These are phyloP conservation scores for Nicotiana sylvestris DNA, from an alignment of 257 asterid species.

Conservation along the genomic window DNA sequence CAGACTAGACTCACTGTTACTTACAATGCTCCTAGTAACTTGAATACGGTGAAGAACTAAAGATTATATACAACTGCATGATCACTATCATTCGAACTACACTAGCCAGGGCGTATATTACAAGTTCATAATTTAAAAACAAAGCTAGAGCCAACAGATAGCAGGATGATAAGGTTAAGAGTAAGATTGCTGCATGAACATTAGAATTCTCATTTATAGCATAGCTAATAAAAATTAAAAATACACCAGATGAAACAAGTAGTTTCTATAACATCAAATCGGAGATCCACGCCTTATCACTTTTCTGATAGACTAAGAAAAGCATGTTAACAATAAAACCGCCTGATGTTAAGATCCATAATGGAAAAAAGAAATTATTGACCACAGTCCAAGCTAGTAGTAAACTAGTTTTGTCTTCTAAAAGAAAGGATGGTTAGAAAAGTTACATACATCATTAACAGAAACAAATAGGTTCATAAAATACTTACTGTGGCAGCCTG, in stretches of 20 bases:
- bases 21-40: not conserved
- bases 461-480: not conserved
- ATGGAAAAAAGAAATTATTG: not conserved
- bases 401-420: not conserved
- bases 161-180: not conserved
- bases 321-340: not conserved
- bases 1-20: not conserved
- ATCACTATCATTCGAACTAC: not conserved
- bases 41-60: not conserved
- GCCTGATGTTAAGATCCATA: not conserved
- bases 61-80: not conserved
- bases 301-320: too few relatives aligned
- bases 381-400: not conserved
- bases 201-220: not conserved
- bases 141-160: not conserved
- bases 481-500: constrained; percentile 82
- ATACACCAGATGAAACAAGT: not conserved
- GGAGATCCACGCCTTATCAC: not conserved
- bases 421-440: not conserved
- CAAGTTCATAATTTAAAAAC: not conserved
- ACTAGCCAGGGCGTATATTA: not conserved
- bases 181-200: not conserved
- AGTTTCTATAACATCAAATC: not conserved
- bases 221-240: not conserved
- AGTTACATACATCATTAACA: not conserved